phyloP scores from a whole-genome alignment of 768 basidiomycete genomes.

The Amanita muscaria region DNA sequence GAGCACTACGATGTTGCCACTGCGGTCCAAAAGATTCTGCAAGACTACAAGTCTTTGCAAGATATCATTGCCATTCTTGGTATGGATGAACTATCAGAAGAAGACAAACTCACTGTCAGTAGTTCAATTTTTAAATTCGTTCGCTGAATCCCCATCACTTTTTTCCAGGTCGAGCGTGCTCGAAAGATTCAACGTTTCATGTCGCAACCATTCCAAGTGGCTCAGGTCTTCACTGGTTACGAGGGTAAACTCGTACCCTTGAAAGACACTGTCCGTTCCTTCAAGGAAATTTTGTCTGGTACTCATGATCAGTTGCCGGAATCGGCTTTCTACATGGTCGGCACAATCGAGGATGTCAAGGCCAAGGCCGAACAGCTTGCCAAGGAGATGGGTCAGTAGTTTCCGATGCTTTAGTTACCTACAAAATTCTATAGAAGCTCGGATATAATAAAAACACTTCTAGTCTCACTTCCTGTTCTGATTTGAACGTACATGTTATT shows the following conservation, averaged over 20 bases:
- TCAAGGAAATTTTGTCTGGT: slow-evolving; percentile 96
- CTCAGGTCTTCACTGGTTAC: slow-evolving; percentile 99
- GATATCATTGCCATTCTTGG: slow-evolving; percentile 99
- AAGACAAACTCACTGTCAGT: slow-evolving; percentile 95
- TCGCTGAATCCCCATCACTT: background rate
- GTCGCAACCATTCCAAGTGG: slow-evolving; percentile 99
- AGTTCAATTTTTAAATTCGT: background rate
- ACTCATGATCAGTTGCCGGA: slow-evolving; percentile 86
- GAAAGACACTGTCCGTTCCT: slow-evolving; percentile 93
- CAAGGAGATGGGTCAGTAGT: slow-evolving; percentile 76
- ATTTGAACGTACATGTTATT: too few relatives aligned
- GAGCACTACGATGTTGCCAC: slow-evolving; percentile 97
- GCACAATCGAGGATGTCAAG: slow-evolving; percentile 96
- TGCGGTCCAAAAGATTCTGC: slow-evolving; percentile 93
- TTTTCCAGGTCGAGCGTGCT: slow-evolving; percentile 82
- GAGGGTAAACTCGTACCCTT: slow-evolving; percentile 95
- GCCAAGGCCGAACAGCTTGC: slow-evolving; percentile 95
- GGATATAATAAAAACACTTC: slow-evolving; percentile 1
- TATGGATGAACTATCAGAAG: slow-evolving; percentile 99
- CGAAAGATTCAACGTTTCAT: slow-evolving; percentile 99
- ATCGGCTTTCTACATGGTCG: slow-evolving; percentile 97
- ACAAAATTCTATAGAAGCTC: background rate
- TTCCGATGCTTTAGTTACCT: slow-evolving; percentile 5
- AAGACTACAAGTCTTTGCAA: slow-evolving; percentile 94
- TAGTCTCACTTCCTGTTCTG: background rate